These are phyloP conservation scores for Aspergillus mulundensis DNA, from an alignment of 495 filamentous ascomycete species.

Conservation along the genomic window DNA sequence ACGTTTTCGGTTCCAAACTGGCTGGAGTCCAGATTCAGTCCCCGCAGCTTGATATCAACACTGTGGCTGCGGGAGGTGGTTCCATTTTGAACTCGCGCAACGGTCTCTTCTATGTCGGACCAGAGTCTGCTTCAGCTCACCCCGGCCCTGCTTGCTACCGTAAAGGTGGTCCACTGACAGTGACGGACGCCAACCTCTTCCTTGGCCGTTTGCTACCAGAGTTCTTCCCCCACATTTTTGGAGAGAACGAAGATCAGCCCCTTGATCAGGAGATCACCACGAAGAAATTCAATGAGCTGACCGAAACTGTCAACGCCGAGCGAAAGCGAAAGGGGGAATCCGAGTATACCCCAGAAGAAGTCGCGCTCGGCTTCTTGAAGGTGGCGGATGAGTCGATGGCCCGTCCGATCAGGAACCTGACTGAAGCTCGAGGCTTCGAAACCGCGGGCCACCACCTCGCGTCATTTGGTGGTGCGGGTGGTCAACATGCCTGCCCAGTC, in stretches of 20 bases:
- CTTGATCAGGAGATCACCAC: slow-evolving; percentile 75
- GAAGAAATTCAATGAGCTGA: slow-evolving; percentile 71
- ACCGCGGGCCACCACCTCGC: slow-evolving; percentile 49
- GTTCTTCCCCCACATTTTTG: slow-evolving; percentile 97
- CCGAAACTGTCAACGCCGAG: slow-evolving; percentile 59
- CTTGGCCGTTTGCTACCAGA: slow-evolving; percentile 84
- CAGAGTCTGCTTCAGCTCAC: slow-evolving; percentile 89
- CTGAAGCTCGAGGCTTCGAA: slow-evolving; percentile 48
- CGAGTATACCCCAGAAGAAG: slow-evolving; percentile 78
- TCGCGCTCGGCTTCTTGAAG: slow-evolving; percentile 61
- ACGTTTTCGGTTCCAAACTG: slow-evolving; percentile 96
- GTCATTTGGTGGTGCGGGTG: slow-evolving; percentile 52
- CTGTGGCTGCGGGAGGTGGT: slow-evolving; percentile 90
- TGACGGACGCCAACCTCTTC: slow-evolving; percentile 91
- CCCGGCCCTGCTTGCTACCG: slow-evolving; percentile 93
- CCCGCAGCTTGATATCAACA: slow-evolving; percentile 96
- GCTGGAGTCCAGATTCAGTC: slow-evolving; percentile 94
- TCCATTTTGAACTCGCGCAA: slow-evolving; percentile 87
- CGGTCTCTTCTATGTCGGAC: slow-evolving; percentile 93
- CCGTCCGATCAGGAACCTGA: slow-evolving; percentile 51
- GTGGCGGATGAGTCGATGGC: slow-evolving; percentile 55
- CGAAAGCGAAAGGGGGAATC: slow-evolving; percentile 45
- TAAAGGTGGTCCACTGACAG: slow-evolving; percentile 87
- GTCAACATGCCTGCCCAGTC: slow-evolving; percentile 52
- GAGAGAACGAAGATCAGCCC: slow-evolving; percentile 82